Percentiles rank a stretch among this genome's conserved stretches.
Conservation (phyloP, 805 yeast genomes). For the Candida loeiensis region DNA sequence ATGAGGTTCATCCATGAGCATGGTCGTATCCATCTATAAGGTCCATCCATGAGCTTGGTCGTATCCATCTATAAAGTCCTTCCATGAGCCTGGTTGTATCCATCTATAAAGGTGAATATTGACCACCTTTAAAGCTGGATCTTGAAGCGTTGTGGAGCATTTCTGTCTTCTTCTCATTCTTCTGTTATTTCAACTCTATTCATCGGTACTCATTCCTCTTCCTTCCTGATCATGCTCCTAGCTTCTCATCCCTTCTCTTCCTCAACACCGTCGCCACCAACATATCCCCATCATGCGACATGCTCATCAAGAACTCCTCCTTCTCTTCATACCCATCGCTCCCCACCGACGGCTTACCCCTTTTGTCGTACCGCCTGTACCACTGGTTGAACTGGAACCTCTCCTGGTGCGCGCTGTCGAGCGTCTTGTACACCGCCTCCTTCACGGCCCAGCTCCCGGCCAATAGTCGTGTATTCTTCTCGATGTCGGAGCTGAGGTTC, state of each 20-base stretch:
- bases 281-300: slow-evolving; percentile 65
- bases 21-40: too few species aligned
- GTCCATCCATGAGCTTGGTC: too few species aligned
- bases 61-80: too few species aligned
- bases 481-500: slow-evolving; percentile 19
- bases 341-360: slow-evolving; percentile 45
- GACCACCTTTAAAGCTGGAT: too few species aligned
- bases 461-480: slow-evolving; percentile 32
- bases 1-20: too few species aligned
- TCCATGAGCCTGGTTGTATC: too few species aligned
- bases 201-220: not conserved
- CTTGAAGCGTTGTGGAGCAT: too few species aligned
- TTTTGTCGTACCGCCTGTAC: slow-evolving; percentile 42
- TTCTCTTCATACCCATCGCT: slow-evolving; percentile 23
- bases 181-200: too few species aligned
- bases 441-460: slow-evolving; percentile 70
- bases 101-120: too few species aligned
- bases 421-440: slow-evolving; percentile 67
- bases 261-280: slow-evolving; percentile 56
- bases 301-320: slow-evolving; percentile 44
- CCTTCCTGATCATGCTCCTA: not conserved
- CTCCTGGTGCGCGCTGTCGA: slow-evolving; percentile 48
- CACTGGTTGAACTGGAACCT: slow-evolving; percentile 56
- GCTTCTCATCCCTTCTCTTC: slow-evolving; percentile 11
- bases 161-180: not conserved